Evolutionary conservation across 2,329 filamentous ascomycete species (phyloP), one percentile per base, ranked within the genome.

Genomic region (Lasiodiplodia citricola): DNA sequence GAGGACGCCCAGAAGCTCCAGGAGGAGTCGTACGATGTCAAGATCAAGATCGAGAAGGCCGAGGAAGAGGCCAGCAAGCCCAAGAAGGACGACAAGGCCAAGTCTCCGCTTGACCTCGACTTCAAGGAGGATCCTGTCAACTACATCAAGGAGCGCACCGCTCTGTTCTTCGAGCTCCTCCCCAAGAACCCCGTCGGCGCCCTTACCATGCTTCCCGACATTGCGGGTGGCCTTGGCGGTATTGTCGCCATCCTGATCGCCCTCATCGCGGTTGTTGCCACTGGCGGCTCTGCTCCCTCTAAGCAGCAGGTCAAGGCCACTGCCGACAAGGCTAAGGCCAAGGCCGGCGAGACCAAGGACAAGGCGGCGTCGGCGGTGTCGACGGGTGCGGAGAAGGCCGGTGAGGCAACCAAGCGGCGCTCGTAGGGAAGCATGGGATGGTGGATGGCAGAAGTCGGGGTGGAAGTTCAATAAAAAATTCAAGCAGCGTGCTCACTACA

Each of bases 1-100:
- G 93, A 93, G 79, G 96, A 99, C 74, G 96, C 96, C 71, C 90
- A 92, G 82, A 92, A 94, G 85, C 87, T 99, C 78, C 92, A 93
- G 76, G 87, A 91, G 73, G 93, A 97, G 87, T 93, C 93, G 67
- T 99, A 94, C 82, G 91, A 93, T 78, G 83, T 93, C 84, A 99
- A 99, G 92, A 87, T 90, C 80, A 86, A 90, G 68, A 84, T 92
- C 64, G 96, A 99, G 87, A 87, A 91, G 86, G 88, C 91, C 58
- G 86, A 92, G 74, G 92, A 96, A 80, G 88, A 92, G 74, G 91
- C 90, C 69, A 87, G 87, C 75, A 92, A 91, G 87, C 94, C 95
- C 77, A 94, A 95, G 88, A 80, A 87, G 66, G 78, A 82, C 41
- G 83, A 87, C 14, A 88, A 88, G 78, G 84, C 89, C 77, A 89